phyloP scores from a whole-genome alignment of 2,329 filamentous ascomycete genomes.

The Diaporthe citriasiana region DNA sequence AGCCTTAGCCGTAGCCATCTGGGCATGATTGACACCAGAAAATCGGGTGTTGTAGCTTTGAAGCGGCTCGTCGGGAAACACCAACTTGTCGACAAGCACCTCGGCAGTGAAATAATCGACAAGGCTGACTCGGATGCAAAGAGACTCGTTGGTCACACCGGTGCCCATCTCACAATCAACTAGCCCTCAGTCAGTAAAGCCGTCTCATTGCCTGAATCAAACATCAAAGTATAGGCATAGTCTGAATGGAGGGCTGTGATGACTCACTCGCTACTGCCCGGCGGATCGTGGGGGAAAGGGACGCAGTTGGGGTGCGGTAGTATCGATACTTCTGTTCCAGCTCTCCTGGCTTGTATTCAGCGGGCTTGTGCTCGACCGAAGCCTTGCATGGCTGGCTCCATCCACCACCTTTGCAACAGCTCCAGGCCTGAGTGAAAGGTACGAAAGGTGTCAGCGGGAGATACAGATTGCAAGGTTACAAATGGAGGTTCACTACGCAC shows the following conservation, averaged over 20 bases:
- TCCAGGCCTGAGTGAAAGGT: background rate
- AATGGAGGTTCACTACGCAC: background rate
- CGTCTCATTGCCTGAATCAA: background rate
- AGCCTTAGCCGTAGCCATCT: conserved; percentile 55
- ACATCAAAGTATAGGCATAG: background rate
- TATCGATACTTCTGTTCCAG: conserved; percentile 17
- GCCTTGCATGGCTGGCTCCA: conserved; percentile 19
- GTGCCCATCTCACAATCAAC: conserved; percentile 71
- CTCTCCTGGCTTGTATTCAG: conserved; percentile 24
- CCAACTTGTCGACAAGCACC: conserved; percentile 64
- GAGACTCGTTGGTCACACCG: conserved; percentile 57
- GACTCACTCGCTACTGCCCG: conserved; percentile 25
- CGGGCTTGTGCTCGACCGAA: background rate
- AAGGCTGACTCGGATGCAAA: conserved; percentile 66
- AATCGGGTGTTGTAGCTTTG: conserved; percentile 63
- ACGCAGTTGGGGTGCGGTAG: background rate
- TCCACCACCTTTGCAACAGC: conserved; percentile 7
- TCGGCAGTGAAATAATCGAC: conserved; percentile 66
- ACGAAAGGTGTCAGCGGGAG: background rate
- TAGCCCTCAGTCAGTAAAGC: background rate
- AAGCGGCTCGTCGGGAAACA: conserved; percentile 62
- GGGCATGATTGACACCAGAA: conserved; percentile 61
- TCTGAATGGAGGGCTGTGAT: background rate
- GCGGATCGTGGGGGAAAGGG: background rate
- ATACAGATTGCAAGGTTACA: background rate